A percentile compares a stretch with the other conserved stretches of the same genome.
Evolutionary conservation across 2,329 filamentous ascomycete species (phyloP).

Genomic region (Cryphonectria parasitica): DNA sequence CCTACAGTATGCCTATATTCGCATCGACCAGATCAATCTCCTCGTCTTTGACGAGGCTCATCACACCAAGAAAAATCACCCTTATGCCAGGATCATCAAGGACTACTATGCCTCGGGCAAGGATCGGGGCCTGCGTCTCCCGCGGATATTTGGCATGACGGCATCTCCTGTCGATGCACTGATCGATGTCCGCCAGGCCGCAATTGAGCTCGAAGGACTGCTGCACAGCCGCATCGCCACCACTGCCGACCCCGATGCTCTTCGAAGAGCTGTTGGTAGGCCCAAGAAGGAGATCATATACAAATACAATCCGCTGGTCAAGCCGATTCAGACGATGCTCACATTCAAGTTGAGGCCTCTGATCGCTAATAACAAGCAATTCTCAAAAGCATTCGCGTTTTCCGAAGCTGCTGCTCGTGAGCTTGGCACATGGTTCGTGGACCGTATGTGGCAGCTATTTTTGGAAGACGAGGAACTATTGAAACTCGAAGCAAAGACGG

Average conservation of each 20-base stretch:
- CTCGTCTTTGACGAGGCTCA: conserved; percentile 96
- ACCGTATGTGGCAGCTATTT: conserved; percentile 76
- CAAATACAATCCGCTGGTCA: conserved; percentile 54
- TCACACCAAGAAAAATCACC: conserved; percentile 91
- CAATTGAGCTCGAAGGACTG: conserved; percentile 73
- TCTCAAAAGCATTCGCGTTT: conserved; percentile 63
- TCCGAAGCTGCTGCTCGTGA: conserved; percentile 64
- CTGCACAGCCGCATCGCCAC: conserved; percentile 86
- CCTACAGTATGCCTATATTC: conserved; percentile 77
- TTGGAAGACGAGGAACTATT: conserved; percentile 65
- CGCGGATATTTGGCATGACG: conserved; percentile 93
- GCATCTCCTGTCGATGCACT: conserved; percentile 91
- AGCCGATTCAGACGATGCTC: conserved; percentile 66
- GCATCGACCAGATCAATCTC: conserved; percentile 82
- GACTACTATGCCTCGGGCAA: conserved; percentile 69
- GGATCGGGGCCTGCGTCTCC: conserved; percentile 45
- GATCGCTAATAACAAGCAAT: conserved; percentile 46
- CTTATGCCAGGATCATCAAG: conserved; percentile 87
- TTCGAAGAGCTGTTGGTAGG: conserved; percentile 61
- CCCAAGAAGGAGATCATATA: conserved; percentile 62
- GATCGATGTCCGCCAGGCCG: conserved; percentile 71
- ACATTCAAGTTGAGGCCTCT: conserved; percentile 57
- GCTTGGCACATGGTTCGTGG: conserved; percentile 83
- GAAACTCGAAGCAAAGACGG: conserved; percentile 63
- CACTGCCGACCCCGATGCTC: conserved; percentile 55